Evolutionary conservation across 2,329 filamentous ascomycete genomes (phyloP), one percentile per base, ranked within the genome.

Genomic region (Lecanicillium sp.): DNA sequence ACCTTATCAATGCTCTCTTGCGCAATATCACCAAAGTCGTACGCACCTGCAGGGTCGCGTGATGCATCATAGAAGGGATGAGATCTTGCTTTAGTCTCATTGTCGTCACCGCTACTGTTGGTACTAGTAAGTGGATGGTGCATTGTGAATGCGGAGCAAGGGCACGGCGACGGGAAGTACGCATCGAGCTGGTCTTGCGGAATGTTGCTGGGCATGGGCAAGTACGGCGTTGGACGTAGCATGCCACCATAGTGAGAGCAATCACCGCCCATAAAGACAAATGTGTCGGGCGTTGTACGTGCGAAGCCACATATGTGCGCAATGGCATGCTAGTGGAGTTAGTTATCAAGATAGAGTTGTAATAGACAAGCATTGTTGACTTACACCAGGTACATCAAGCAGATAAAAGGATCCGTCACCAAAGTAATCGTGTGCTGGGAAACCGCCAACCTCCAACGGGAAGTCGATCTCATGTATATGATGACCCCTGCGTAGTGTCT

Each of bases 291-390:
- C 0, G 56, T 62, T 0, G 61, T 61, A 8, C 66, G 49, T 2
- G 63, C 66, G 4, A 70, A 45, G 2, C 53, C 66, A 32, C 57
- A 65, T 0, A 69, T 50, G 40, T 69, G 66, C 0, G 62, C 64
- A 2, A 62, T 42, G 3, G 60, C 53, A 42, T 67, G 64, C 1
- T 41, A 13, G 8, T 5, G n/a, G 6, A 6, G 29, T 30, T 15
- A 30, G 12, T 10, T 6, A 7, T 25, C 22, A 5, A 6, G 10
- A n/a, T 9, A 6, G 10, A n/a, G n/a, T 32, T 29, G 7, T 13
- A 15, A 30, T 30, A 15, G 29, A 36, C 7, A 27, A 31, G 4
- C 1, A 22, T 5, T 19, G 13, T 2, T 19, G 5, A 22, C 39
- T 36, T 29, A 41, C 39, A n/a, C 63, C 63, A 0, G 63, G 64